Percentiles rank a stretch among this genome's conserved stretches.
These are phyloP conservation scores for Hanseniaspora vineae DNA, from an alignment of 805 yeast species.

Conservation along the genomic window DNA sequence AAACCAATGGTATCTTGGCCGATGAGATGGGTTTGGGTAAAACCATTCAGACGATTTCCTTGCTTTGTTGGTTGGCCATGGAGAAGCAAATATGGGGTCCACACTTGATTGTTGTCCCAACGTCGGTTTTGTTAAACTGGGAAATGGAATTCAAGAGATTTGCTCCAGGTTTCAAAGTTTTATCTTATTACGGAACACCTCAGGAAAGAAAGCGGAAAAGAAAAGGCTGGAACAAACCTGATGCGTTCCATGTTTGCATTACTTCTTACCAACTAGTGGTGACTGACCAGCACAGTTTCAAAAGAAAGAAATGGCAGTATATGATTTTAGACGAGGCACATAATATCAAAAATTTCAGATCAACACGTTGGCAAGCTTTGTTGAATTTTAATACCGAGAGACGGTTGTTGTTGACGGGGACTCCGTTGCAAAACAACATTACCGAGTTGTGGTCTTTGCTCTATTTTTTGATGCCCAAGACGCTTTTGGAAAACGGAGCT, in stretches of 20 bases:
- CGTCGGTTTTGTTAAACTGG: slow-evolving; percentile 96
- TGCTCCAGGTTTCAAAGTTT: slow-evolving; percentile 93
- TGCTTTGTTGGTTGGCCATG: slow-evolving; percentile 80
- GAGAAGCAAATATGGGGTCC: slow-evolving; percentile 97
- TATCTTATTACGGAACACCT: slow-evolving; percentile 94
- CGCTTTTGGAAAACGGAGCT: slow-evolving; percentile 47
- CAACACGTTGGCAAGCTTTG: slow-evolving; percentile 94
- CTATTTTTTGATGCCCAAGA: slow-evolving; percentile 90
- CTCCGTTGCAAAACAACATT: slow-evolving; percentile 90
- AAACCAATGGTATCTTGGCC: slow-evolving; percentile 92
- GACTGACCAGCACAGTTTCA: slow-evolving; percentile 89
- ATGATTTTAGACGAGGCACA: slow-evolving; percentile 98
- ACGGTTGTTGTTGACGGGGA: slow-evolving; percentile 83
- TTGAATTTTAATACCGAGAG: slow-evolving; percentile 87
- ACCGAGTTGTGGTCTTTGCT: slow-evolving; percentile 93
- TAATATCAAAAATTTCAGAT: slow-evolving; percentile 89
- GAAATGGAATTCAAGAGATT: slow-evolving; percentile 98
- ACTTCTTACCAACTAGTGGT: slow-evolving; percentile 96
- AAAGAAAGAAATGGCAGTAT: slow-evolving; percentile 87
- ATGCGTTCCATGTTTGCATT: slow-evolving; percentile 91
- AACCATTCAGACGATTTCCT: slow-evolving; percentile 88
- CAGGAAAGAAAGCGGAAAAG: slow-evolving; percentile 93
- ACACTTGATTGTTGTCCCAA: slow-evolving; percentile 91
- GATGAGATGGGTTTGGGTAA: slow-evolving; percentile 99
- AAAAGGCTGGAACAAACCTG: slow-evolving; percentile 95